Evolutionary conservation across 805 yeast genomes (phyloP).

Genomic region (Wickerhamiella hasegawae): DNA sequence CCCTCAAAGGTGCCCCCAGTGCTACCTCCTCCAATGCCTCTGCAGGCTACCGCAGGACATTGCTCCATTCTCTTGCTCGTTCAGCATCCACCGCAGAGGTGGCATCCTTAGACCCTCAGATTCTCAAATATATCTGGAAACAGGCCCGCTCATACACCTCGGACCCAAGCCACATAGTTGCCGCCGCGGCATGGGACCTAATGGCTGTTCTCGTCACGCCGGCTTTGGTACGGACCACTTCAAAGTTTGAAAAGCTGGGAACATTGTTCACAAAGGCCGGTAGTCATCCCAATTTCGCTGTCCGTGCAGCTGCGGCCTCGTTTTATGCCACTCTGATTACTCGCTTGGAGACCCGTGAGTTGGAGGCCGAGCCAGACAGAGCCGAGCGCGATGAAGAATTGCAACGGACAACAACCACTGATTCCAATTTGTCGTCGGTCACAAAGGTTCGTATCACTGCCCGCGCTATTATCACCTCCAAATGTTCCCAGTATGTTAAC

Average conservation of each 20-base stretch:
- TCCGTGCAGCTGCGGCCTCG: not conserved
- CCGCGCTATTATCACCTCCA: not conserved
- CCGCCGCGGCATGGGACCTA: conserved; percentile 19
- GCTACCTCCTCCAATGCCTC: not conserved
- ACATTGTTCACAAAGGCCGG: conserved; percentile 13
- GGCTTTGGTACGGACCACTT: conserved; percentile 11
- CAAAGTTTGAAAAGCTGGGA: conserved; percentile 18
- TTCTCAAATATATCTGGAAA: conserved; percentile 20
- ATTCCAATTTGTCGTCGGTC: not conserved
- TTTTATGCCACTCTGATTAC: not conserved
- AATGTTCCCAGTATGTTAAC: conserved; percentile 1
- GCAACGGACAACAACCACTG: not conserved
- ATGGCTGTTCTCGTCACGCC: conserved; percentile 14
- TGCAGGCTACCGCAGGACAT: conserved; percentile 10
- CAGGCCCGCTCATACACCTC: no score
- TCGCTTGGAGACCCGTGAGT: not conserved
- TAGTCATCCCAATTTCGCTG: not conserved
- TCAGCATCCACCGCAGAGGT: conserved; percentile 5
- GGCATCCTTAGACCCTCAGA: conserved; percentile 18
- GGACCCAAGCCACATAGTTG: conserved; percentile 19
- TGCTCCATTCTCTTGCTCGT: conserved; percentile 11
- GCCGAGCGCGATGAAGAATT: not conserved
- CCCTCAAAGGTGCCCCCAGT: not conserved
- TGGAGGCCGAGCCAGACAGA: not conserved
- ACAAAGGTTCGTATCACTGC: not conserved